Evolutionary conservation across 768 basidiomycete genomes (phyloP), one percentile per base, ranked within the genome.

Genomic region (Butyriboletus loyo): DNA sequence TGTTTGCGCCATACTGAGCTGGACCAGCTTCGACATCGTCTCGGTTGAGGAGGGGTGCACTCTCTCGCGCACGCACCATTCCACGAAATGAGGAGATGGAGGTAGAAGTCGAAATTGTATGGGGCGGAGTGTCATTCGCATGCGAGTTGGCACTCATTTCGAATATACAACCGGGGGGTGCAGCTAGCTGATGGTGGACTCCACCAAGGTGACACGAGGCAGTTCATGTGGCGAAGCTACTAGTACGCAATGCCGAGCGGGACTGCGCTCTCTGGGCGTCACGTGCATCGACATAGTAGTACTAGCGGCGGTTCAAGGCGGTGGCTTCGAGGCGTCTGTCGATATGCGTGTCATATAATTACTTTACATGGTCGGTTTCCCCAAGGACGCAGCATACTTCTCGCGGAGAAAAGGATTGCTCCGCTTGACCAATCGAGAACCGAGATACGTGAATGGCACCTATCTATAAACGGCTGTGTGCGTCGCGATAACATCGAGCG

Each of bases 11-110:
- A 34, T 71, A 69, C 4, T 19, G 57, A 4, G 55, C 47, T 24
- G 55, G 54, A 7, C 60, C 62, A 17, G 67, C 61, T 30, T 71
- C 70, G 31, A 68, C 50, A 25, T 69, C 70, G 24, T 30, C 51
- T 39, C 48, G 55, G 35, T 37, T 46, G n/a, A 69, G 58, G 28
- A 71, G 69, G 0, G 60, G 57, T 2, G 57, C 54, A 7, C 41
- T 58, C 46, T 69, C 68, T 31, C 60, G 62, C 1, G 52, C 53
- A 32, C 28, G 60, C 22, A 59, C 34, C 42, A 71, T 55, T 34
- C 30, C 68, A 10, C 57, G 64, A 24, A 69, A 49, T 1, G 68
- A 69, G 10, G 62, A 54, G 21, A 59, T 1, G 15, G 68, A 69
- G 21, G 70, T 66, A 1, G 66, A 15, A 10, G 68, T 60, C 10